Conservation (phyloP, 108 stramenopile species). For the Skeletonema menzelii region DNA sequence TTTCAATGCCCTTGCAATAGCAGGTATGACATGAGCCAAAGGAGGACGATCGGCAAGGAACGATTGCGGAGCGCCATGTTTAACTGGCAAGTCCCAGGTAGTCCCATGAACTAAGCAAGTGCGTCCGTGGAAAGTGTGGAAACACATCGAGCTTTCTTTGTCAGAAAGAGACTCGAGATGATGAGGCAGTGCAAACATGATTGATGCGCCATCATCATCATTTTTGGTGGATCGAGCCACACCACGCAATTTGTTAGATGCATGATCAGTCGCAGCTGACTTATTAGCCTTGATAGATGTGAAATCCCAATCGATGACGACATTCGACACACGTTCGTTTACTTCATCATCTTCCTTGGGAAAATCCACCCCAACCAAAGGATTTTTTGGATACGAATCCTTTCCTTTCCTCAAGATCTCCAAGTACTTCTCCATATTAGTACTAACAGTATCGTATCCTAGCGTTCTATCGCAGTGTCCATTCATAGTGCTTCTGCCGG, state of each 20-base stretch:
- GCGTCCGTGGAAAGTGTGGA: constrained; percentile 47
- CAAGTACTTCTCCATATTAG: constrained; percentile 33
- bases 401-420: constrained; percentile 31
- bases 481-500: constrained; percentile 48
- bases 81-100: constrained; percentile 28
- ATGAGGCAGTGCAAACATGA: constrained; percentile 79
- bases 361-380: constrained; percentile 47
- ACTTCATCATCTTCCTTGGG: constrained; percentile 16
- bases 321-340: constrained; percentile 28
- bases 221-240: constrained; percentile 11
- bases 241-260: constrained; percentile 35
- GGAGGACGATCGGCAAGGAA: constrained; percentile 76
- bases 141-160: constrained; percentile 16
- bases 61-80: constrained; percentile 49
- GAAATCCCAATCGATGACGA: constrained; percentile 71
- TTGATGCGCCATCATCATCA: constrained; percentile 33
- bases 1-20: constrained; percentile 47
- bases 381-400: constrained; percentile 43
- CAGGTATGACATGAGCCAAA: constrained; percentile 41
- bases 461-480: constrained; percentile 38
- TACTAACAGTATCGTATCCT: constrained; percentile 42
- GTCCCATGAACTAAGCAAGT: constrained; percentile 39
- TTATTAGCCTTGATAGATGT: constrained; percentile 11
- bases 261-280: constrained; percentile 11
- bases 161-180: constrained; percentile 58